Conservation (phyloP, 345 rosid species). For the Populus davidiana region DNA sequence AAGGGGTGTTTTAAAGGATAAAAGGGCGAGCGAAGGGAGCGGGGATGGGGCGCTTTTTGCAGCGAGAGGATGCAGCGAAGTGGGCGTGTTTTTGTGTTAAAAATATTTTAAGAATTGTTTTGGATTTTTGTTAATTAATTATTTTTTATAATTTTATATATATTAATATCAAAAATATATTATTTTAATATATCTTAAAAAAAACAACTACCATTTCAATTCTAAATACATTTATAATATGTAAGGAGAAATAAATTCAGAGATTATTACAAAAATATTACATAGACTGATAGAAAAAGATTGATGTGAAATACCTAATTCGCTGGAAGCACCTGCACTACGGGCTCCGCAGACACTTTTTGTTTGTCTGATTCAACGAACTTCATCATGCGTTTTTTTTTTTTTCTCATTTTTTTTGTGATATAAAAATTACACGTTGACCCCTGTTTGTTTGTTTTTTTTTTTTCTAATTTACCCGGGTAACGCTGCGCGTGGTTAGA, state of each 20-base stretch:
- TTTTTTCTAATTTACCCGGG: background rate
- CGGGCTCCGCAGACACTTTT: slow-evolving; percentile 7
- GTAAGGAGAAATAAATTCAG: background rate
- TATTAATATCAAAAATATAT: too few species aligned
- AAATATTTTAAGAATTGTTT: too few species aligned
- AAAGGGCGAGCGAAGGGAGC: background rate
- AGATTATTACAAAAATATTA: background rate
- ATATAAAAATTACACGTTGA: background rate
- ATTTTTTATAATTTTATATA: too few species aligned
- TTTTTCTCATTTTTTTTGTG: background rate
- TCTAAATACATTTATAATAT: background rate
- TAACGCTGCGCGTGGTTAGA: background rate
- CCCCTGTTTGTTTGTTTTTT: background rate
- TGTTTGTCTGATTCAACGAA: slow-evolving; percentile 19
- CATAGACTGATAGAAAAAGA: background rate
- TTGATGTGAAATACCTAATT: background rate
- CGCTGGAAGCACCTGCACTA: background rate
- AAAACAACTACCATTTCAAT: too few species aligned
- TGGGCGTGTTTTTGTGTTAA: background rate
- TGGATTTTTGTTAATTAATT: too few species aligned
- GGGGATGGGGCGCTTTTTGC: slow-evolving; percentile 2
- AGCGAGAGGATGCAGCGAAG: slow-evolving; percentile 9
- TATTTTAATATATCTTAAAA: too few species aligned
- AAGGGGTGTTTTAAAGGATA: background rate
- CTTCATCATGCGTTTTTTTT: background rate